Percentiles rank a stretch among this genome's conserved stretches.
Conservation (phyloP, 2,329 filamentous ascomycete species). For the Escovopsis sp. region DNA sequence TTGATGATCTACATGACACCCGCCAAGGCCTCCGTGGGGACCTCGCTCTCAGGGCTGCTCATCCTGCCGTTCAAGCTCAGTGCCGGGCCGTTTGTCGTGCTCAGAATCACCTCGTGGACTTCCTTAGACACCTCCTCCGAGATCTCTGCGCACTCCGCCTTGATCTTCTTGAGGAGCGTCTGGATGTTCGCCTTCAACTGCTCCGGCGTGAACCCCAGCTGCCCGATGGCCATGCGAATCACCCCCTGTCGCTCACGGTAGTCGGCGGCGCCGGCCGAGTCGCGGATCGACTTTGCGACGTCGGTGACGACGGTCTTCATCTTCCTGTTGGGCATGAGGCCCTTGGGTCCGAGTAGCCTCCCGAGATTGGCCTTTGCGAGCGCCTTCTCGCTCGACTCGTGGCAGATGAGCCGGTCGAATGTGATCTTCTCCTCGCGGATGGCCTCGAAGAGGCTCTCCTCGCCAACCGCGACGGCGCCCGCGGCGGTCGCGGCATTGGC, state of each 20-base stretch:
- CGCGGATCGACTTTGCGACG: conserved; percentile 57
- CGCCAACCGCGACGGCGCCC: conserved; percentile 72
- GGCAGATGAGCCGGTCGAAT: conserved; percentile 83
- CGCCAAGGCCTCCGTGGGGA: conserved; percentile 38
- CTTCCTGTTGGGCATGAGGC: conserved; percentile 84
- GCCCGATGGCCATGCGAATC: conserved; percentile 78
- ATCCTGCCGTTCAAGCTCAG: conserved; percentile 77
- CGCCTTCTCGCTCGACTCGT: conserved; percentile 60
- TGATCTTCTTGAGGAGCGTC: conserved; percentile 59
- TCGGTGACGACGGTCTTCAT: conserved; percentile 79
- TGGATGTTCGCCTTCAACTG: conserved; percentile 76
- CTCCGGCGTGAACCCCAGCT: conserved; percentile 77
- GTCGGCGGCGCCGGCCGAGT: conserved; percentile 69
- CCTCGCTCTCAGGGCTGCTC: conserved; percentile 41
- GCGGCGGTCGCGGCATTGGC: conserved; percentile 60
- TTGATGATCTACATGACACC: conserved; percentile 33
- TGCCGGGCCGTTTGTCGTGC: conserved; percentile 74
- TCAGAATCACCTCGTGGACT: conserved; percentile 55
- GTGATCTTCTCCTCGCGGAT: conserved; percentile 62
- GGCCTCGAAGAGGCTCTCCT: conserved; percentile 70
- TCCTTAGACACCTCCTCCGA: conserved; percentile 35
- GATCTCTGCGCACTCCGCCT: conserved; percentile 62
- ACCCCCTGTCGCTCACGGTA: conserved; percentile 80
- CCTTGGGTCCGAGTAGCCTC: conserved; percentile 70
- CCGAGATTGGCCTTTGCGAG: conserved; percentile 72